phyloP scores from a whole-genome alignment of 2,329 filamentous ascomycete genomes.

The Chaetomiaceae sp. region DNA sequence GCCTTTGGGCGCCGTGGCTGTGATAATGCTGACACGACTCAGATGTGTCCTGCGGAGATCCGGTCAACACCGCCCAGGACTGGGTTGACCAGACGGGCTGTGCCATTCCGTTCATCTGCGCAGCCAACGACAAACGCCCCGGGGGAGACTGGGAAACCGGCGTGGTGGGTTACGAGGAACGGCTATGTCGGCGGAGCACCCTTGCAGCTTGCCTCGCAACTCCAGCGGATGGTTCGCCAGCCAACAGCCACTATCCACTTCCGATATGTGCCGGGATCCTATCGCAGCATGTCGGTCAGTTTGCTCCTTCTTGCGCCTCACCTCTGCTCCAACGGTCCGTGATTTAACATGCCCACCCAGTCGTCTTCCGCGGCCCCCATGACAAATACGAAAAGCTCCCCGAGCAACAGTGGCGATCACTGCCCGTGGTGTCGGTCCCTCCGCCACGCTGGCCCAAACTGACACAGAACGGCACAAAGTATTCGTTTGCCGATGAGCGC shows the following conservation, averaged over 20 bases:
- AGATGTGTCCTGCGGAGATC: constrained; percentile 53
- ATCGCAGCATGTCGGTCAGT: constrained; percentile 60
- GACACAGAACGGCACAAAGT: constrained; percentile 59
- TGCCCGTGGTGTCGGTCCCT: constrained; percentile 70
- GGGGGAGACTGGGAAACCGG: constrained; percentile 74
- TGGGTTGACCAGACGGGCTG: constrained; percentile 41
- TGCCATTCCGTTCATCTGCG: constrained; percentile 62
- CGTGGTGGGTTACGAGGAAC: constrained; percentile 62
- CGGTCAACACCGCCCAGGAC: constrained; percentile 55
- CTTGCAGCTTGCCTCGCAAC: constrained; percentile 63
- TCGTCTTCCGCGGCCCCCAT: constrained; percentile 68
- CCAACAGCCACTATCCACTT: constrained; percentile 61
- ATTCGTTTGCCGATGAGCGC: constrained; percentile 66
- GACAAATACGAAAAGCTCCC: constrained; percentile 57
- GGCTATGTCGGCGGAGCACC: constrained; percentile 68
- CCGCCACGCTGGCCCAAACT: constrained; percentile 71
- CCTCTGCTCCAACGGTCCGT: not conserved
- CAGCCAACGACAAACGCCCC: constrained; percentile 69
- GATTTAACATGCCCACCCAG: constrained; percentile 35
- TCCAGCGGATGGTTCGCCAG: constrained; percentile 47
- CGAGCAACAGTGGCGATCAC: constrained; percentile 47
- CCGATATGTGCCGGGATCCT: constrained; percentile 65
- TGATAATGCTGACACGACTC: constrained; percentile 19
- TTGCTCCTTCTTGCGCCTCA: not conserved
- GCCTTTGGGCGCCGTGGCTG: not conserved